These are phyloP conservation scores for Lagenaria siceraria DNA, from an alignment of 306 rosid genomes.

Conservation along the genomic window DNA sequence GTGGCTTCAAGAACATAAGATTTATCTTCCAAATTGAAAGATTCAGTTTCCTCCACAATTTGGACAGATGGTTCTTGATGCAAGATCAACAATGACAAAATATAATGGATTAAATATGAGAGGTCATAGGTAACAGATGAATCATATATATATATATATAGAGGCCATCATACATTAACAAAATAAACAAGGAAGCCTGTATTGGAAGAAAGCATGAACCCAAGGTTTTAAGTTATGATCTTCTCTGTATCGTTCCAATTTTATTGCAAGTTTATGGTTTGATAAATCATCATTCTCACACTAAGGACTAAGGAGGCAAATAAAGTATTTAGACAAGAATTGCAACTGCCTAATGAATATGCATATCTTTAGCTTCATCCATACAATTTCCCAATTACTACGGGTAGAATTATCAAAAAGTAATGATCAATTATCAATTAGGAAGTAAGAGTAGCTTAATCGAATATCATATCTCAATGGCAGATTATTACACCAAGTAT, in stretches of 20 bases:
- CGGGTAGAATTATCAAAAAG: background rate
- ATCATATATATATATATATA: too few species aligned
- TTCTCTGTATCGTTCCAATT: too few species aligned
- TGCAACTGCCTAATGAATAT: background rate
- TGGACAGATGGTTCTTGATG: conserved; percentile 51
- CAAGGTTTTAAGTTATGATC: too few species aligned
- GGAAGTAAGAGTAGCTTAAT: too few species aligned
- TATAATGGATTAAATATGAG: background rate
- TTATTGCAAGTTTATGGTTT: background rate
- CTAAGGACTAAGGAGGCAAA: background rate
- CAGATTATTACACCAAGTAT: background rate
- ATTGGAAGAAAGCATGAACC: background rate
- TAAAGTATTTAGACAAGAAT: background rate
- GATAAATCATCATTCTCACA: background rate
- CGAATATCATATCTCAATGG: too few species aligned
- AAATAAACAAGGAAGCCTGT: background rate
- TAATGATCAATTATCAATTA: background rate
- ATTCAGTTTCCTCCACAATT: conserved; percentile 48
- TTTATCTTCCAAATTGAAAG: conserved; percentile 39
- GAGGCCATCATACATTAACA: background rate
- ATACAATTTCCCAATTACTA: background rate
- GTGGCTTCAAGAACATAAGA: conserved; percentile 44
- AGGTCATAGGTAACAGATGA: background rate
- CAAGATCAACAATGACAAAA: conserved; percentile 4
- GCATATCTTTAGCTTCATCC: background rate